A percentile compares a stretch with the other conserved stretches of the same genome.
phyloP scores from a whole-genome alignment of 768 basidiomycete species.

The Lentinula edodes region DNA sequence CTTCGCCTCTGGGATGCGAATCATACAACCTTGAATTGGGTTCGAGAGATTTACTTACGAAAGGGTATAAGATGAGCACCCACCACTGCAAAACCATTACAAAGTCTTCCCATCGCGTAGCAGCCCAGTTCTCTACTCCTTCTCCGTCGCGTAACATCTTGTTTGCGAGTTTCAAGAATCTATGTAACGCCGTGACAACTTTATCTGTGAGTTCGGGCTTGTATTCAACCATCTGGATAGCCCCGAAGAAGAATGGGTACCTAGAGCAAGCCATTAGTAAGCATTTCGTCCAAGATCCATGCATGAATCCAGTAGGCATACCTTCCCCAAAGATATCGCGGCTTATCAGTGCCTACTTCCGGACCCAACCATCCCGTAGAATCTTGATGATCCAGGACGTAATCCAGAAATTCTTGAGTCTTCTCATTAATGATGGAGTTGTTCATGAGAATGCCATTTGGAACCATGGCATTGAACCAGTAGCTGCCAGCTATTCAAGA shows the following conservation, averaged over 20 bases:
- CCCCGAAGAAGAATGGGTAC: slow-evolving; percentile 52
- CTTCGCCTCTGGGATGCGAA: slow-evolving; percentile 41
- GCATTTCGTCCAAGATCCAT: neutral
- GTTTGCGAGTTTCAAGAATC: slow-evolving; percentile 48
- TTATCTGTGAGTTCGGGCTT: slow-evolving; percentile 34
- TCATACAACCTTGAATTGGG: slow-evolving; percentile 40
- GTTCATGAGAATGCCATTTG: slow-evolving; percentile 43
- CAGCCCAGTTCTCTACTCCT: slow-evolving; percentile 48
- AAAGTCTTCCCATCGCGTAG: slow-evolving; percentile 56
- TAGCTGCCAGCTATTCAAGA: slow-evolving; percentile 44
- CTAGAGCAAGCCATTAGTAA: slow-evolving; percentile 16
- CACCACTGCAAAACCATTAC: slow-evolving; percentile 52
- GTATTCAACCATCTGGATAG: slow-evolving; percentile 50
- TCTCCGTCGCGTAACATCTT: slow-evolving; percentile 44
- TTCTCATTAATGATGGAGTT: slow-evolving; percentile 40
- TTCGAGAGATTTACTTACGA: neutral
- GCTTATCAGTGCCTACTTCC: slow-evolving; percentile 46
- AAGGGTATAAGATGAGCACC: neutral
- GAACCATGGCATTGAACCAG: slow-evolving; percentile 57
- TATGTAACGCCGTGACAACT: slow-evolving; percentile 45
- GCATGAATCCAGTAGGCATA: slow-evolving; percentile 10
- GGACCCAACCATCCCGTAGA: slow-evolving; percentile 52
- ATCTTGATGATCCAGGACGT: slow-evolving; percentile 47
- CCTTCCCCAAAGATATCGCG: slow-evolving; percentile 51
- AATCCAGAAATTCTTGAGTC: slow-evolving; percentile 42